Base-by-base conservation (phyloP, 192 early-diverging fungal genomes). In the Diversispora eburnea region DNA sequence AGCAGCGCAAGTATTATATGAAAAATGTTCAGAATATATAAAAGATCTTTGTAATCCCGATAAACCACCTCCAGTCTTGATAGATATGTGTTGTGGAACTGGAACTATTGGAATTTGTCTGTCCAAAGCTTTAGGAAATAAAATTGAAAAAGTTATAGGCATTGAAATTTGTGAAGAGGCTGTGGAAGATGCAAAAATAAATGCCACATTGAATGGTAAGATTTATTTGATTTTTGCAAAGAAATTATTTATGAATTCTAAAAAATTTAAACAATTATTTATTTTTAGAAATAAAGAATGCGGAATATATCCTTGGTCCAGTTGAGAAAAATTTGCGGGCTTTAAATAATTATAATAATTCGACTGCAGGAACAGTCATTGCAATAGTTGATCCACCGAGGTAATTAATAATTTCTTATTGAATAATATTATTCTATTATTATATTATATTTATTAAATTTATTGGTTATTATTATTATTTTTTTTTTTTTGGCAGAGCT, bases 81-180 rank as follows among this genome's bases (percentile, higher is more conserved):
- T 71, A 19, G 91, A 94, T 77, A 76, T 94, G 22, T 94, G 92
- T 77, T 94, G 92, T 82, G 92, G 92, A 12, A 94, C 91, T 17
- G 92, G 92, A 39, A 94, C 92, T 12, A 94, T 94, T 70, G 92
- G 92, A 25, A 83, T 94, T 54, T 85, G 86, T 9, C 86, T 94
- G 87, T 88, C 91, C 4, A 76, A 80, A 56, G 75, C 77, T 3
- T n/a, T 64, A 7, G 62, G 62, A 20, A 72, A 62, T 20, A 47
- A 52, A 45, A 84, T 91, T n/a, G 86, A 91, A 46, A 77, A 79
- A 45, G 90, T 94, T 13, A 77, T 93, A 79, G 92, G 91, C 17
- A 82, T 93, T 43, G 92, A 94, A 54, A 86, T 92, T 57, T 83
- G 86, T 15, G 73, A 75, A 39, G 77, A 84, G 42, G 91, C 92